Evolutionary conservation across 805 yeast species (phyloP), one percentile per base, ranked within the genome.

Genomic region (Schizosaccharomyces osmophilus): DNA sequence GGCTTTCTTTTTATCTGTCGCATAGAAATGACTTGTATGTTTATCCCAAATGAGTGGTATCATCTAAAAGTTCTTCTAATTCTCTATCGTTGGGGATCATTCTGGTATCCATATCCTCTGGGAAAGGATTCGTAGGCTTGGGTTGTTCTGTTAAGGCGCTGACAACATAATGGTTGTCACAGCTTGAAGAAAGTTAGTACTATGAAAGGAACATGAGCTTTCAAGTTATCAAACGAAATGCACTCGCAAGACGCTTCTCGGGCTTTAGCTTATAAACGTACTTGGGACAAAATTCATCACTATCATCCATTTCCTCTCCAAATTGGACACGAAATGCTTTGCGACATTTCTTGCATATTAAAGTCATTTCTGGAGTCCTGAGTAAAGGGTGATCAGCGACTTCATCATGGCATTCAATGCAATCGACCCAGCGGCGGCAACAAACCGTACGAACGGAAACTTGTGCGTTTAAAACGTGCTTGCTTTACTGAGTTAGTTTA

Each of bases 231-330:
- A 19, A 29, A 51, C 36, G n/a, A 29, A 9, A 29, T 24, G 22
- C 57, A 51, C 8, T 51, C n/a, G 57, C 5, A 17, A 19, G n/a
- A 29, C 31, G 19, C 57, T 19, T 17, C 22, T 24, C 6, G 36
- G n/a, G 11, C 39, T 51, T 31, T 1, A 66, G 69, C 63, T 67
- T 68, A 61, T 68, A 69, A 59, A 69, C 73, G 58, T 72, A 70
- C 62, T 70, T 67, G 2, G 73, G 73, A 59, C 73, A 70, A 63
- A 63, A 70, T n/a, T 68, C 64, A 62, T 70, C 73, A 2, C 70
- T 55, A 43, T 70, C 73, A 61, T 70, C 73, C 6, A 67, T 63
- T n/a, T 19, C 26, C 13, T 59, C 55, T n/a, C 22, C 54, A 19
- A 43, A 15, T 13, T 59, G n/a, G 64, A 69, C 69, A 59, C 73